A percentile compares a stretch with the other conserved stretches of the same genome.
These are phyloP conservation scores for Baffinella frigidus DNA, from an alignment of 208 protist genomes.

Conservation along the genomic window DNA sequence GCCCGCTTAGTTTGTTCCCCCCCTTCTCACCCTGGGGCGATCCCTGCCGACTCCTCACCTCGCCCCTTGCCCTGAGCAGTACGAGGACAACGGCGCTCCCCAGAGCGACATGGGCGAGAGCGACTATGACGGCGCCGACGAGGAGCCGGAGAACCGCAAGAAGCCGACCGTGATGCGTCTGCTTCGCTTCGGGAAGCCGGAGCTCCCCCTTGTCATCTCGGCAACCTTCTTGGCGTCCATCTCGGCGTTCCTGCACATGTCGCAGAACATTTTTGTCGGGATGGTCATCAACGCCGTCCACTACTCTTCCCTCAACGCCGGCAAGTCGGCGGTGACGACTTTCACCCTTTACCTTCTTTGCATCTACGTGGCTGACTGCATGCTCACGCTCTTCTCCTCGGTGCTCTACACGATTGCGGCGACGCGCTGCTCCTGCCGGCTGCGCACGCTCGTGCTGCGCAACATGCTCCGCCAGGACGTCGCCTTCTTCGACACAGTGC, in stretches of 20 bases:
- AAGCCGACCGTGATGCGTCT: slow-evolving; percentile 60
- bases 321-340: slow-evolving; percentile 63
- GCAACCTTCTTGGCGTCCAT: slow-evolving; percentile 62
- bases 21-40: too few relatives aligned
- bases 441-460: slow-evolving; percentile 57
- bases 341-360: slow-evolving; percentile 65
- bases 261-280: slow-evolving; percentile 65
- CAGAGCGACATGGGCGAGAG: slow-evolving; percentile 55
- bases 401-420: slow-evolving; percentile 63
- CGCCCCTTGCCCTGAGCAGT: neutral
- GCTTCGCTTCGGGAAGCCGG: slow-evolving; percentile 59
- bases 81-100: neutral
- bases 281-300: slow-evolving; percentile 66
- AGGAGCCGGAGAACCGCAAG: slow-evolving; percentile 53
- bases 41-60: too few relatives aligned
- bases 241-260: slow-evolving; percentile 64
- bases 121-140: slow-evolving; percentile 37
- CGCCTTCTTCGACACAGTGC: slow-evolving; percentile 65
- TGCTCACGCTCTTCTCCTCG: slow-evolving; percentile 64
- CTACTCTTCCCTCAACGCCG: slow-evolving; percentile 59
- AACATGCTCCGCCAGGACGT: slow-evolving; percentile 66
- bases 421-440: slow-evolving; percentile 58
- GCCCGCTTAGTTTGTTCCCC: too few relatives aligned
- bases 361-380: slow-evolving; percentile 64
- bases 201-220: slow-evolving; percentile 60